Evolutionary conservation across 345 rosid species (phyloP), one percentile per base, ranked within the genome.

Genomic region (Bruguiera gymnorhiza): DNA sequence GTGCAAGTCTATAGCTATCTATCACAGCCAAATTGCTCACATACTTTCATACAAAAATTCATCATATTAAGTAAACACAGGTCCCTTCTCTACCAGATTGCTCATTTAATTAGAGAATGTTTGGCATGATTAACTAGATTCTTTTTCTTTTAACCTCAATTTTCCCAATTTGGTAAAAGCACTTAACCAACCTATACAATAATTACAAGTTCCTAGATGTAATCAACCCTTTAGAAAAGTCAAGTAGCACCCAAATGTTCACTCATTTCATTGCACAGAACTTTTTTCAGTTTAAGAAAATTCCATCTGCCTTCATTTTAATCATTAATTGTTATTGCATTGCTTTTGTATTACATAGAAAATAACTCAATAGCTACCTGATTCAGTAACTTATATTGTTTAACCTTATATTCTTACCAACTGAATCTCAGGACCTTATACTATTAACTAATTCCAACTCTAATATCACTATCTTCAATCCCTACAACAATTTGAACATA

Each of bases 41-140:
- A n/a, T 13, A 59, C 16, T 24, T 69, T 19, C 36, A 34, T 6
- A 34, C 36, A 34, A 34, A 34, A 34, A 34, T 34, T 34, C 36
- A 34, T 34, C 36, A 6, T 1, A 1, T 34, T 34, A 34, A 34
- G 36, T 34, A 34, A 34, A 6, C 6, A 8, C 36, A 34, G 8
- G 36, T 34, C 8, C 36, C 36, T 34, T 34, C 8, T 34, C 36
- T 1, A 34, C 65, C n/a, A 18, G 52, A 56, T 50, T 32, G 60
- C 68, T 26, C n/a, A 73, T 70, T 18, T 13, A 59, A 67, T 60
- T 48, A 59, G 23, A 59, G 8, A n/a, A 58, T 32, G 20, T 26
- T 69, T 19, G 36, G 18, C 4, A 3, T 11, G 48, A 43, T 43
- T 16, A 43, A 11, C 48, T 43, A 43, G 48, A 43, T 43, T 43